A percentile compares a stretch with the other conserved stretches of the same genome.
phyloP scores from a whole-genome alignment of 306 rosid species.

The Inga leiocalycina region DNA sequence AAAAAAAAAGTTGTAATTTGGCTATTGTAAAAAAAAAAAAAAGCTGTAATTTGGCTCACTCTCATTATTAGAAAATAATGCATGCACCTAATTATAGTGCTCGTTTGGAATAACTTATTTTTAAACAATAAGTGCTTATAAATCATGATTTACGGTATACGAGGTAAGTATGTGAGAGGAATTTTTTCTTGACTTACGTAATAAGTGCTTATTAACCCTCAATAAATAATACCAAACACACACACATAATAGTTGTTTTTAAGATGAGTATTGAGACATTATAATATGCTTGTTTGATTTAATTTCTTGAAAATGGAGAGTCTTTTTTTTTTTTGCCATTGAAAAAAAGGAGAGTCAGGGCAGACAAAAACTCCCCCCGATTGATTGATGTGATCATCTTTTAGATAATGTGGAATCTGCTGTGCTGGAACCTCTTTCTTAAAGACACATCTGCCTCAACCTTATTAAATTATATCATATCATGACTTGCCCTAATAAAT shows the following conservation, averaged over 20 bases:
- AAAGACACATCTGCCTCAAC: not conserved
- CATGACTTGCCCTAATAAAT: not conserved
- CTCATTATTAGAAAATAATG: not conserved
- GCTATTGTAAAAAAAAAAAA: no score
- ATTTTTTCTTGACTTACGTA: no score
- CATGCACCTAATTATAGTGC: slow-evolving; percentile 26
- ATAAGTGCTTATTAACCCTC: no score
- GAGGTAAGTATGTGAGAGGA: no score
- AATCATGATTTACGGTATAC: no score
- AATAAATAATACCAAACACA: no score
- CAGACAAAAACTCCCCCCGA: not conserved
- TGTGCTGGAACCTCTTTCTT: slow-evolving; percentile 31
- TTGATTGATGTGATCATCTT: not conserved
- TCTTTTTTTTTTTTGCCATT: no score
- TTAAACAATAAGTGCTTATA: no score
- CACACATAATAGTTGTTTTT: no score
- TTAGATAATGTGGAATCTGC: slow-evolving; percentile 32
- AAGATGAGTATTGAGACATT: not conserved
- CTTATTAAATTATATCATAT: not conserved
- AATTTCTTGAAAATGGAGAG: not conserved
- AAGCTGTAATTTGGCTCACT: not conserved
- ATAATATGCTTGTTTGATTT: not conserved
- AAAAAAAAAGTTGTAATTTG: no score
- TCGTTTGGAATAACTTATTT: no score
- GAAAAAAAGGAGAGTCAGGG: not conserved